Evolutionary conservation across 2,329 filamentous ascomycete species (phyloP), one percentile per base, ranked within the genome.

Genomic region (Aspergillus quadricinctus): DNA sequence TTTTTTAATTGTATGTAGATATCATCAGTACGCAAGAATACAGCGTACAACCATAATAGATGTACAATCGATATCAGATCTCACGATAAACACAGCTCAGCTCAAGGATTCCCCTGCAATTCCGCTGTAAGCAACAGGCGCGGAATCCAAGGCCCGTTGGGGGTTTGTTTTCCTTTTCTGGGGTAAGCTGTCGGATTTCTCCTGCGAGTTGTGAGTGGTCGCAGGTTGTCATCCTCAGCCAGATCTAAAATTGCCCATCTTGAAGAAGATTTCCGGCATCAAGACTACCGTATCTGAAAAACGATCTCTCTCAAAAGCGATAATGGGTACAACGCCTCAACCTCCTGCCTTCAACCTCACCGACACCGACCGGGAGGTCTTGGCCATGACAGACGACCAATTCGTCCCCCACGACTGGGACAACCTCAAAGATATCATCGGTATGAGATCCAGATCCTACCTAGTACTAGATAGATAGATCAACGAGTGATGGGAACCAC

Each of bases 351-450:
- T 82, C 64, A 70, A 76, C 40, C 72, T 83, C 43, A 83, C 79
- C 3, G 72, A 75, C 41, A 70, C 77, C 52, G 81, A 83, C 65
- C 77, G 75, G 31, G 66, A 77, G 54, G 68, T 81, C 27, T 72
- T 83, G 17, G 69, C 79, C 3, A 79, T 78, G 58, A 79, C 71
- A 50, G 81, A 83, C 62, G 79, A 81, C 57, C 76, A 83, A 53
- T 83, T 78, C 61, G 66, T 78, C 48, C 71, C 72, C 40, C 80
- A 81, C 50, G 77, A 78, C 53, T 83, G 81, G 81, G 72, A 78
- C 9, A 74, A 82, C 43, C 68, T 83, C 25, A 77, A 77, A 60
- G 64, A 74, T 37, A 81, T 83, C 62, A 80, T 83, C 65, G 75
- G 80, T 83, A 70, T 60, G 71, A 66, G 19, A 28, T 14, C 46